phyloP scores from a whole-genome alignment of 2,329 filamentous ascomycete genomes.

The Hypomyces rosellus region DNA sequence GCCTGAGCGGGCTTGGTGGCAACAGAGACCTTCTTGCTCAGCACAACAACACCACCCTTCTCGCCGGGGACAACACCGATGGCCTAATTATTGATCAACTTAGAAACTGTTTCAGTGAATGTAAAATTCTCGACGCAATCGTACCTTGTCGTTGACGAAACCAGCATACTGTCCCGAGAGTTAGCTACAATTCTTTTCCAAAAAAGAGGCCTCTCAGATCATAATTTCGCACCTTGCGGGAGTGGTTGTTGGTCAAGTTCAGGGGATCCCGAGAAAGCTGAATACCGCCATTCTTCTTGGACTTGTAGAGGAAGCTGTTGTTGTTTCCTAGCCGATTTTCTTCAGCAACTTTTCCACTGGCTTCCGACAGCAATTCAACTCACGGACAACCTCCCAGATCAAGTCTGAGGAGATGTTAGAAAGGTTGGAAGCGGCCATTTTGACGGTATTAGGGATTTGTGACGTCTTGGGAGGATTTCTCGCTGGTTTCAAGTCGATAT shows the following conservation, averaged over 20 bases:
- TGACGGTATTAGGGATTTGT: constrained; percentile 35
- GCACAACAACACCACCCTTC: constrained; percentile 73
- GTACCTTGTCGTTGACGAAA: constrained; percentile 90
- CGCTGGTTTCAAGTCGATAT: constrained; percentile 2
- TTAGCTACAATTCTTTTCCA: constrained; percentile 26
- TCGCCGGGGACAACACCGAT: constrained; percentile 70
- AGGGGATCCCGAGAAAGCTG: constrained; percentile 92
- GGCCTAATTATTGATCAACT: constrained; percentile 49
- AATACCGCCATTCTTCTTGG: constrained; percentile 66
- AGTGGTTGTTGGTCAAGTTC: constrained; percentile 88
- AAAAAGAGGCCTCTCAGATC: not conserved
- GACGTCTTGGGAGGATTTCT: constrained; percentile 12
- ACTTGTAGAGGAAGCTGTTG: constrained; percentile 91
- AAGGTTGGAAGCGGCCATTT: constrained; percentile 50
- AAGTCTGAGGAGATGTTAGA: constrained; percentile 83
- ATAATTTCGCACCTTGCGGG: constrained; percentile 64
- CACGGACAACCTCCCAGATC: constrained; percentile 93
- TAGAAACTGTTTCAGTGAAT: constrained; percentile 11
- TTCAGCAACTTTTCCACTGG: not conserved
- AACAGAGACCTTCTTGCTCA: constrained; percentile 75
- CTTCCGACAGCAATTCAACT: constrained; percentile 40
- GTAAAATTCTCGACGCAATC: constrained; percentile 5
- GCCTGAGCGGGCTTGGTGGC: constrained; percentile 66
- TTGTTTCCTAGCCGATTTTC: constrained; percentile 57
- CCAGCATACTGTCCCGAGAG: constrained; percentile 65